These are phyloP conservation scores for Eragrostis curvula DNA, from an alignment of 176 grass and related monocot genomes.

Conservation along the genomic window DNA sequence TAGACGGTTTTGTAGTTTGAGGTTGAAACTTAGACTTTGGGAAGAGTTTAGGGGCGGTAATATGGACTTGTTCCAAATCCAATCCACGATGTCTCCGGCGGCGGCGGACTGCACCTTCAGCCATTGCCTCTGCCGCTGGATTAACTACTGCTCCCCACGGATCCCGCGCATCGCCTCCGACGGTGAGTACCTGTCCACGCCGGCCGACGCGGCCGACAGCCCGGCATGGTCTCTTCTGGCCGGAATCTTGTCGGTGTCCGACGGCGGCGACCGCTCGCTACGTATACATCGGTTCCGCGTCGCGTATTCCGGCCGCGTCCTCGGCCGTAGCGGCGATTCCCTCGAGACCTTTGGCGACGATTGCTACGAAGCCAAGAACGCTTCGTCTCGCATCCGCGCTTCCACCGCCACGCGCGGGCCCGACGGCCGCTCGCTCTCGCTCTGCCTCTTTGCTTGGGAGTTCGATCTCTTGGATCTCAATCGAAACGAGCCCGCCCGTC, in stretches of 20 bases:
- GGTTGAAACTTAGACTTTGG: no score
- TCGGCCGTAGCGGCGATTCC: not conserved
- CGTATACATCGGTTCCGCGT: slow-evolving; percentile 6
- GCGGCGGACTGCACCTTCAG: no score
- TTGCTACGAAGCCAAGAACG: not conserved
- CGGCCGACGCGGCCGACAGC: not conserved
- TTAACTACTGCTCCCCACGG: not conserved
- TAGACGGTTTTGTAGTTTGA: no score
- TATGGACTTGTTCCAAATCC: no score
- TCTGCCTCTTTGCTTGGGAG: not conserved
- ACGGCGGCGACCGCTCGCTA: not conserved
- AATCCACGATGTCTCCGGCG: no score
- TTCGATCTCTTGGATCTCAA: not conserved
- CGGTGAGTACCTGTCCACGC: not conserved
- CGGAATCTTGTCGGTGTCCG: not conserved
- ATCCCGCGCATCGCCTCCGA: not conserved
- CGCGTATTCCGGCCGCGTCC: not conserved
- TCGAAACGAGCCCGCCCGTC: not conserved
- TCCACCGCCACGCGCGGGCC: not conserved
- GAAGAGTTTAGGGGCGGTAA: no score
- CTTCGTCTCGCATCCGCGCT: not conserved
- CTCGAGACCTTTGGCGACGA: not conserved
- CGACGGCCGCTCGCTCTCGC: not conserved
- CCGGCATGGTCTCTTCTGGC: not conserved
- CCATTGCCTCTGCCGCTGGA: not conserved